Base-by-base conservation (phyloP, 1,284 basidiomycete species). In the Gomphus sp. region DNA sequence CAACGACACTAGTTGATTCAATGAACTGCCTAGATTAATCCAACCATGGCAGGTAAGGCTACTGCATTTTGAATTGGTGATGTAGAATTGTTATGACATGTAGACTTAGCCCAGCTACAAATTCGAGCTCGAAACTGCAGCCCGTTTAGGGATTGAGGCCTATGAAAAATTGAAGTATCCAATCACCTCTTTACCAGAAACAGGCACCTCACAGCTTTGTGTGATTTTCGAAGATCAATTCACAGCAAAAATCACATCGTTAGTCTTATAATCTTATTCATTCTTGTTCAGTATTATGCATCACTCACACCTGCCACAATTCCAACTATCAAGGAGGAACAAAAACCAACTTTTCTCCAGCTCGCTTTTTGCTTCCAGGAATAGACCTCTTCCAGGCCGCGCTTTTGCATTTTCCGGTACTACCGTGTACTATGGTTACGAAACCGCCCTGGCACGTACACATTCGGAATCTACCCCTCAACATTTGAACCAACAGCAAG, bases 121-220 rank as follows among this genome's bases (percentile, higher is more conserved):
- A 49, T 69, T 77, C 31, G 77, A 80, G 63, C 69, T 80, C 16
- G 67, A 72, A 16, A 71, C 73, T 0, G 77, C 78, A 2, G 68
- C 75, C 2, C 66, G 72, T 3, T 66, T 73, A 9, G 79, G 79
- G 0, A 54, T 71, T 10, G 71, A 74, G 12, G 79, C 73, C 3
- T 77, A 78, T 62, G 78, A 76, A 58, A 80, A 80, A 66, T 71
- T 81, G 39, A 76, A 76, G 56, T 72, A 74, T 58, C 68, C 62
- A 2, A 67, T 80, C 11, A 36, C 25, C 41, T 61, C 57, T 18
- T 28, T 34, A 61, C 62, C 37, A 62, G 65, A 49, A 65, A 67
- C 45, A 52, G 54, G 54, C 4, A 55, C 44, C 44, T 61, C 64
- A 18, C 72, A 70, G 16, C 63, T 72, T 33, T 74, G 69, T n/a